phyloP scores from a whole-genome alignment of 2,329 filamentous ascomycete genomes.

The Coniochaeta ligniaria region DNA sequence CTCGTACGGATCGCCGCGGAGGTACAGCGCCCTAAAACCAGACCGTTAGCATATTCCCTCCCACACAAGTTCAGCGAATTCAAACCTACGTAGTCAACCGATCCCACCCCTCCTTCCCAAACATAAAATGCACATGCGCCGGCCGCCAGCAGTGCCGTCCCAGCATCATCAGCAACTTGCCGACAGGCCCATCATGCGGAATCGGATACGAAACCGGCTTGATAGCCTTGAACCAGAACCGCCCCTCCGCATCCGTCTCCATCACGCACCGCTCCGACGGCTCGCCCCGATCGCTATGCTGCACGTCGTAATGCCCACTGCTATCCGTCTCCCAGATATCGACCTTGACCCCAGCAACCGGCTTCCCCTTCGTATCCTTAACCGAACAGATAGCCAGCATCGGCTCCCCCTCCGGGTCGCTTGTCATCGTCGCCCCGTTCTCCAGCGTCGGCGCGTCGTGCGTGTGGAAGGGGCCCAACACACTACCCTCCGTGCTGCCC shows the following conservation, averaged over 20 bases:
- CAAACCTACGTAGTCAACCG: slow-evolving; percentile 76
- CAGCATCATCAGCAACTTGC: slow-evolving; percentile 57
- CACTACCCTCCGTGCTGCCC: slow-evolving; percentile 65
- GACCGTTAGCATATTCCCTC: too few species aligned
- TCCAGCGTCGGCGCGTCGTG: slow-evolving; percentile 58
- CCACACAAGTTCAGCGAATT: too few species aligned
- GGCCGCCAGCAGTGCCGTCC: slow-evolving; percentile 73
- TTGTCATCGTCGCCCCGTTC: slow-evolving; percentile 56
- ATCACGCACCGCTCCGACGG: slow-evolving; percentile 67
- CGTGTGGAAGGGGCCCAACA: slow-evolving; percentile 77
- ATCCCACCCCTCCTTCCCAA: slow-evolving; percentile 72
- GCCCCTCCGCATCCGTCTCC: slow-evolving; percentile 58
- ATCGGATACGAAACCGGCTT: slow-evolving; percentile 82
- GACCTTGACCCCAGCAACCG: slow-evolving; percentile 60
- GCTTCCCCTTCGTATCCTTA: slow-evolving; percentile 54
- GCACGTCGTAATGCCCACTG: slow-evolving; percentile 76
- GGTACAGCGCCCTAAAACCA: slow-evolving; percentile 65
- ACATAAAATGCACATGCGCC: slow-evolving; percentile 84
- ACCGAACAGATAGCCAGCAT: slow-evolving; percentile 69
- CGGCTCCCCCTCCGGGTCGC: slow-evolving; percentile 61
- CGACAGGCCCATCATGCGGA: slow-evolving; percentile 77
- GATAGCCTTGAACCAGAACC: slow-evolving; percentile 81
- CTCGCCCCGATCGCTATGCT: slow-evolving; percentile 55
- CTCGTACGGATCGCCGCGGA: slow-evolving; percentile 74
- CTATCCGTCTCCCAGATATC: slow-evolving; percentile 84